phyloP scores from a whole-genome alignment of 345 rosid species.

The Eucalyptus sideroxylon region DNA sequence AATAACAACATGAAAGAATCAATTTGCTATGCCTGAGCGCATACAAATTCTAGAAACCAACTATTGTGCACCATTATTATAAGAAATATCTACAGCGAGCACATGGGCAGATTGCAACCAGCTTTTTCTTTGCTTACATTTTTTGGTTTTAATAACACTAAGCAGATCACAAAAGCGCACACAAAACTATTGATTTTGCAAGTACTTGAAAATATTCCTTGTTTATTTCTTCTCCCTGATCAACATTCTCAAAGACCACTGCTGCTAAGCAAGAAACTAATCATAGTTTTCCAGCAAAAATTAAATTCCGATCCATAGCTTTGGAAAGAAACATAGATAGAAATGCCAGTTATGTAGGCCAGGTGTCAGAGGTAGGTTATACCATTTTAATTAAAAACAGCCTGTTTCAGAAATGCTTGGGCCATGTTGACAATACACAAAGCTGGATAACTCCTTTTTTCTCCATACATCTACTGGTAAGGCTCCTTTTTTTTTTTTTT shows the following conservation, averaged over 20 bases:
- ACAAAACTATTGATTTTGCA: not conserved
- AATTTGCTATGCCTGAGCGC: not conserved
- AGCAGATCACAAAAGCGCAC: not conserved
- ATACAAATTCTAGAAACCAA: not conserved
- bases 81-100: not conserved
- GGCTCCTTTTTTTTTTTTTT: not conserved
- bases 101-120: not conserved
- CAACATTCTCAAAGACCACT: not conserved
- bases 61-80: not conserved
- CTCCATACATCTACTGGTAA: not conserved
- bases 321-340: not conserved
- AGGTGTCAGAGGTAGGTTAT: not conserved
- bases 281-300: not conserved
- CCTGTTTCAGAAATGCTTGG: not conserved
- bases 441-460: not conserved
- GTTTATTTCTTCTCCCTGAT: not conserved
- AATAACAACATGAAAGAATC: not conserved
- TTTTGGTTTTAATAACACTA: not conserved
- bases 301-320: not conserved
- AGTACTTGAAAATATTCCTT: not conserved
- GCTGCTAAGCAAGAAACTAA: not conserved
- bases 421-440: not conserved
- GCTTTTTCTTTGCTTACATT: not conserved
- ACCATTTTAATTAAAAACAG: not conserved
- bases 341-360: not conserved